Evolutionary conservation across 2,329 filamentous ascomycete genomes (phyloP).

Genomic region (Tolypocladium ovalisporum): DNA sequence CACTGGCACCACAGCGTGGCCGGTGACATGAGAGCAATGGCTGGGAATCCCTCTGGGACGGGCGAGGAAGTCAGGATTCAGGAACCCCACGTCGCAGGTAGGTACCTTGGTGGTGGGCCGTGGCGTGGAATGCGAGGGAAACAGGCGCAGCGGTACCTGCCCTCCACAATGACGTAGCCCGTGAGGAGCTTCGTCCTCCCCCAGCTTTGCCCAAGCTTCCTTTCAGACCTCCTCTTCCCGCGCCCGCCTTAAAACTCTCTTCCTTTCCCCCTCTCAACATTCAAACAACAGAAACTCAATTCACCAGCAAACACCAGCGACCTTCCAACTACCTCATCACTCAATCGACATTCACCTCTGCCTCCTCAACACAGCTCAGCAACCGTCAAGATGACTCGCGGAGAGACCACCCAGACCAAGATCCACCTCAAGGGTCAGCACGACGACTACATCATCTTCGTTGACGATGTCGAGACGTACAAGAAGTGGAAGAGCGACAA

Average conservation of each 20-base stretch:
- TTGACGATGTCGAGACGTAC: conserved; percentile 50
- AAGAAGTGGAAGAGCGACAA: conserved; percentile 77
- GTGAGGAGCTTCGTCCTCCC: conserved; percentile 1
- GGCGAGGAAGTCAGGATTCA: neutral
- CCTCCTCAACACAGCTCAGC: conserved; percentile 1
- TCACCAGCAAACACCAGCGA: neutral
- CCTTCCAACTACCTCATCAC: neutral
- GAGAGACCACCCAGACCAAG: conserved; percentile 61
- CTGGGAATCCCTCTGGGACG: neutral
- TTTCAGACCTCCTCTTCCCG: neutral
- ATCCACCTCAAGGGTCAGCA: conserved; percentile 71
- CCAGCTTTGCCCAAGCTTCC: neutral
- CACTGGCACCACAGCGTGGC: neutral
- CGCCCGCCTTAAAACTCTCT: neutral
- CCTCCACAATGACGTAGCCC: conserved; percentile 9
- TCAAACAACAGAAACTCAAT: neutral
- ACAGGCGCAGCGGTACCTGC: neutral
- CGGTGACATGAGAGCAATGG: neutral
- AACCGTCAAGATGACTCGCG: conserved; percentile 52
- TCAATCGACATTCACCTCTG: too few species aligned
- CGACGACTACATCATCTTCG: conserved; percentile 49
- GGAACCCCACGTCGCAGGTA: neutral
- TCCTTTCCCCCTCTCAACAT: neutral
- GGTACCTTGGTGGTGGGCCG: neutral
- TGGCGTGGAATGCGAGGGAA: neutral